Conservation (phyloP, 805 yeast genomes). For the Henningerozyma blattae region DNA sequence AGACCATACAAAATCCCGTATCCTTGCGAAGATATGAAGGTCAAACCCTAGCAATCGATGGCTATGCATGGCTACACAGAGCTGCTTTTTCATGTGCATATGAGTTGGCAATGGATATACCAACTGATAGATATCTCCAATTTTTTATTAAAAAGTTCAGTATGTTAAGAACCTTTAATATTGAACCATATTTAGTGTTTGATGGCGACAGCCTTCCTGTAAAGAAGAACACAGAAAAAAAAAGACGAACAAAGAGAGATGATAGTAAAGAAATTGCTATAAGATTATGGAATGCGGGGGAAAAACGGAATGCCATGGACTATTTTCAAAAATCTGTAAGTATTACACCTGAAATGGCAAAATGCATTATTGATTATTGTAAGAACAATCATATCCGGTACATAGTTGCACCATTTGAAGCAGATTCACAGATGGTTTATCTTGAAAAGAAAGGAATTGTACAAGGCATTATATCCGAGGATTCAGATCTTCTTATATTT, state of each 20-base stretch:
- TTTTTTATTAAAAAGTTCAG: conserved; percentile 56
- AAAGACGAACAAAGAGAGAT: conserved; percentile 44
- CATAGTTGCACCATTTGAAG: conserved; percentile 96
- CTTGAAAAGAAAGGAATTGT: conserved; percentile 64
- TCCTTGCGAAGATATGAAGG: conserved; percentile 56
- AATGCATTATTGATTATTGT: conserved; percentile 64
- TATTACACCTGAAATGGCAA: conserved; percentile 86
- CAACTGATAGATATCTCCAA: conserved; percentile 61
- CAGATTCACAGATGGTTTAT: conserved; percentile 93
- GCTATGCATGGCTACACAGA: conserved; percentile 92
- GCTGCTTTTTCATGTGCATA: conserved; percentile 74
- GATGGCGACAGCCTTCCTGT: conserved; percentile 85
- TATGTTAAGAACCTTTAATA: conserved; percentile 52
- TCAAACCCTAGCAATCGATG: conserved; percentile 79
- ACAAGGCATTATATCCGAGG: conserved; percentile 85
- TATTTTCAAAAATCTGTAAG: conserved; percentile 71
- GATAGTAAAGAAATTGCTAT: conserved; percentile 49
- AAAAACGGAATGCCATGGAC: conserved; percentile 48
- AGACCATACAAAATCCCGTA: conserved; percentile 54
- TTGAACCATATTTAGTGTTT: conserved; percentile 79
- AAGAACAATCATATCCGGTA: conserved; percentile 45
- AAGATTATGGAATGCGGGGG: conserved; percentile 39
- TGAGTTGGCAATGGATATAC: conserved; percentile 60
- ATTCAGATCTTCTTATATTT: conserved; percentile 82
- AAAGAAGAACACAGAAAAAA: conserved; percentile 59